These are phyloP conservation scores for Brachypodium distachyon DNA, from an alignment of 202 grass and related monocot species.

Conservation along the genomic window DNA sequence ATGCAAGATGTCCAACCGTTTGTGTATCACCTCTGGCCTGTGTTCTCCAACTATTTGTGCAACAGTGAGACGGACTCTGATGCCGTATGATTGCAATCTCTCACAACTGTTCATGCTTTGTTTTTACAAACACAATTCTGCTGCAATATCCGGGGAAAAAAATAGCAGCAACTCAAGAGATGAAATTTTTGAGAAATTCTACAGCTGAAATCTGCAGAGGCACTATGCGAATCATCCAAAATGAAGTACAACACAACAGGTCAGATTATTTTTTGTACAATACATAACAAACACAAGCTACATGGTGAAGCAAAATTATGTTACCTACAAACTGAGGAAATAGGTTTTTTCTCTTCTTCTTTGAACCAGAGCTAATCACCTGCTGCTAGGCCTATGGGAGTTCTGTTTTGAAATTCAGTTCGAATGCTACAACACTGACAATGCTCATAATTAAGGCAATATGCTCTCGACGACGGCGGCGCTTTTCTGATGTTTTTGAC, in stretches of 20 bases:
- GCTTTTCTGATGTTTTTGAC: neutral
- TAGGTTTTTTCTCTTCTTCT: neutral
- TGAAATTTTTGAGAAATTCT: neutral
- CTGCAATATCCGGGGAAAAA: too few relatives aligned
- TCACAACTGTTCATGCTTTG: neutral
- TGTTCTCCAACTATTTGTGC: too few relatives aligned
- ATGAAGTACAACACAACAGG: neutral
- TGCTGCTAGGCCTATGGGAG: neutral
- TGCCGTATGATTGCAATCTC: neutral
- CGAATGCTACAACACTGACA: conserved; percentile 14
- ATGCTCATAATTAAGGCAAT: neutral
- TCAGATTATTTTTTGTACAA: conserved; percentile 30
- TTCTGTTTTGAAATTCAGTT: neutral
- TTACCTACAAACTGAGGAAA: conserved; percentile 7
- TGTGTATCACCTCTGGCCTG: too few relatives aligned
- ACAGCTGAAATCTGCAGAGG: neutral
- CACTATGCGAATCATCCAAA: neutral
- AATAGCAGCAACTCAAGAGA: too few relatives aligned
- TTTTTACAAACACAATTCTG: neutral
- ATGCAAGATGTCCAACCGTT: too few relatives aligned
- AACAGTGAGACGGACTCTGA: neutral
- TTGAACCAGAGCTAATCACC: neutral
- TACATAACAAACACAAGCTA: conserved; percentile 28
- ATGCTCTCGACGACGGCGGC: neutral
- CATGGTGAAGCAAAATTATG: neutral